Evolutionary conservation across 2,329 filamentous ascomycete genomes (phyloP).

Genomic region (Escovopsis sp.): DNA sequence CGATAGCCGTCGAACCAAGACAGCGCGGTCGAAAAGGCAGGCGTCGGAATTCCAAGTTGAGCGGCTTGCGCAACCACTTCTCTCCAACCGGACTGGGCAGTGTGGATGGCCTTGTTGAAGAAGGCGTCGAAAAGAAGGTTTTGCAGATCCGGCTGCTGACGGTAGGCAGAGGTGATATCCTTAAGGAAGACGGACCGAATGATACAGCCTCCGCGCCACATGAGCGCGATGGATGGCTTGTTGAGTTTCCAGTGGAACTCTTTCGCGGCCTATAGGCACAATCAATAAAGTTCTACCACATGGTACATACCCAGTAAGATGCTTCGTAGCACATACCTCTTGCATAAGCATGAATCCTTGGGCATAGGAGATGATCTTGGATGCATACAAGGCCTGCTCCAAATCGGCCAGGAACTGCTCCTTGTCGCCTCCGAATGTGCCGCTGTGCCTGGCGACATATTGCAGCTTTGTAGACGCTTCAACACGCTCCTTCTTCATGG

Average conservation of each 20-base stretch:
- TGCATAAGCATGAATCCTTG: constrained; percentile 99
- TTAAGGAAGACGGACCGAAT: constrained; percentile 99
- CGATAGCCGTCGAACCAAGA: constrained; percentile 99
- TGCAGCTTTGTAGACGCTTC: constrained; percentile 66
- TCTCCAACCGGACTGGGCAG: constrained; percentile 84
- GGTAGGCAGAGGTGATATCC: constrained; percentile 97
- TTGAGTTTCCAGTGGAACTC: constrained; percentile 98
- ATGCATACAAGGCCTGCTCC: constrained; percentile 96
- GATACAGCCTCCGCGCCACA: constrained; percentile 99
- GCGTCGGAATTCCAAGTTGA: constrained; percentile 87
- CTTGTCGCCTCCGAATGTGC: constrained; percentile 75
- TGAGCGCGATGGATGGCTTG: constrained; percentile 98
- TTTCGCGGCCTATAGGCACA: constrained; percentile 56
- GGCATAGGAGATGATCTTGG: constrained; percentile 99
- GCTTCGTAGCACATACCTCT: constrained; percentile 46
- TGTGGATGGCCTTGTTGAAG: constrained; percentile 99
- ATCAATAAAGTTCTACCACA: constrained; percentile 1
- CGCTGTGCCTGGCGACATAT: constrained; percentile 53
- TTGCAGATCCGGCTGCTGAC: constrained; percentile 83
- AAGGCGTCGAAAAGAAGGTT: constrained; percentile 98
- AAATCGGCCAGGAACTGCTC: constrained; percentile 90
- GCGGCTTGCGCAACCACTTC: constrained; percentile 83
- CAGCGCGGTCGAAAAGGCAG: constrained; percentile 90
- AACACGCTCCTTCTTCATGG: constrained; percentile 83
- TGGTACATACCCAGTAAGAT: background rate